Evolutionary conservation across 2,329 filamentous ascomycete genomes (phyloP), one percentile per base, ranked within the genome.

Genomic region (Xylaria sp.): DNA sequence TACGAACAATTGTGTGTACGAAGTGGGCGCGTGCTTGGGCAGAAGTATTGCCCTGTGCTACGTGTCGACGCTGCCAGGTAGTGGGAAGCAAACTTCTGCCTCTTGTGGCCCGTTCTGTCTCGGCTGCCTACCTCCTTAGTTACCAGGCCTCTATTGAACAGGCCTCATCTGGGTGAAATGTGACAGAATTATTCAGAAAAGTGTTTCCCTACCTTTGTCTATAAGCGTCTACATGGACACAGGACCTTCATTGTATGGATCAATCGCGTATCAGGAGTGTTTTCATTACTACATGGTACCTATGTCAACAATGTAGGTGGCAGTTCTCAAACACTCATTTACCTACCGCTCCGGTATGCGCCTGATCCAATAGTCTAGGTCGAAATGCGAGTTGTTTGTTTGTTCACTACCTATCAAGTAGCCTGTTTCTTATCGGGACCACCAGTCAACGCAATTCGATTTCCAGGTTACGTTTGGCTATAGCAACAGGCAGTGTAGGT

Each of bases 41-140:
- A 51, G 50, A 28, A 9, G 14, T 47, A 47, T 31, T 45, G 45
- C 42, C 38, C 60, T 64, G 64, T 66, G 51, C 53, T 56, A 64
- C 60, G 45, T 15, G 31, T 57, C 52, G 31, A 52, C 38, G 31
- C 42, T 51, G 54, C 35, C 42, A 21, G 49, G 51, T 49, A 50
- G 43, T 42, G 19, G 47, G 23, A 55, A 52, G 43, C 54, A 54
- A 61, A 52, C 52, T 35, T 56, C 59, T 40, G 53, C 42, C 47
- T 57, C 53, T 61, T 42, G 25, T 56, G 25, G 54, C n/a, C 40
- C 45, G 55, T 56, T n/a, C 61, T 60, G 56, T 63, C 56, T 63
- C 61, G 61, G 61, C 56, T 63, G 47, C 61, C 46, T 52, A 40
- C 61, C n/a, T n/a, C n/a, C n/a, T 60, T 63, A 9, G 40, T 43